A percentile compares a stretch with the other conserved stretches of the same genome.
phyloP scores from a whole-genome alignment of 108 stramenopile genomes.

The Stephanodiscus minutulus region DNA sequence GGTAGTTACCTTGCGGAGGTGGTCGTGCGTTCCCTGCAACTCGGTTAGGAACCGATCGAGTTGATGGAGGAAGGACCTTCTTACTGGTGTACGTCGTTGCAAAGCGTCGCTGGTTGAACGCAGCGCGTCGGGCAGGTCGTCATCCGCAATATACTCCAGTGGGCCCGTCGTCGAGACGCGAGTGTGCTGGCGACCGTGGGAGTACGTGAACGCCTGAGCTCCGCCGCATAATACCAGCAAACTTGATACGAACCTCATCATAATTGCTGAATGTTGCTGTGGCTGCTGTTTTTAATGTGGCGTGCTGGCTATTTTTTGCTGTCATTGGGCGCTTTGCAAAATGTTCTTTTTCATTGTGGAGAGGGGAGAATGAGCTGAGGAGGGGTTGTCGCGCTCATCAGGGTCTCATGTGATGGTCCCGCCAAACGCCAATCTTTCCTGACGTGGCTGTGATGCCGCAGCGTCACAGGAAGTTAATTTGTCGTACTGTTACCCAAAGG shows the following conservation, averaged over 20 bases:
- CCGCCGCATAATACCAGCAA: neutral
- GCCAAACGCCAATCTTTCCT: too few species aligned
- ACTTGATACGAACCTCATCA: neutral
- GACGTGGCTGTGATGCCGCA: too few species aligned
- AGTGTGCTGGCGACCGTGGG: neutral
- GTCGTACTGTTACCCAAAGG: too few species aligned
- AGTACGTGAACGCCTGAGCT: neutral
- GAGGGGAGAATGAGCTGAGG: too few species aligned
- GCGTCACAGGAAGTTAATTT: too few species aligned
- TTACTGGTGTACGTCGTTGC: neutral
- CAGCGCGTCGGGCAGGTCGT: neutral
- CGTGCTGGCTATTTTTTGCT: too few species aligned
- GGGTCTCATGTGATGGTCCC: too few species aligned
- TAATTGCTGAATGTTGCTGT: neutral
- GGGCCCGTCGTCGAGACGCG: neutral
- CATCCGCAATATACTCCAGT: conserved; percentile 1
- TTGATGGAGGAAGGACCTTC: conserved; percentile 39
- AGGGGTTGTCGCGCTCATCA: too few species aligned
- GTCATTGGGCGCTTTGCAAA: too few species aligned
- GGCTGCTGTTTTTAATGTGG: neutral
- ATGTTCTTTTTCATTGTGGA: too few species aligned
- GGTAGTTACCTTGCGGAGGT: conserved; percentile 10
- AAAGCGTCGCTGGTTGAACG: neutral
- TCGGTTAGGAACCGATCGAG: conserved; percentile 42
- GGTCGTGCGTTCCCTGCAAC: conserved; percentile 33